These are phyloP conservation scores for Annulohypoxylon maeteangense DNA, from an alignment of 495 filamentous ascomycete species.

Conservation along the genomic window DNA sequence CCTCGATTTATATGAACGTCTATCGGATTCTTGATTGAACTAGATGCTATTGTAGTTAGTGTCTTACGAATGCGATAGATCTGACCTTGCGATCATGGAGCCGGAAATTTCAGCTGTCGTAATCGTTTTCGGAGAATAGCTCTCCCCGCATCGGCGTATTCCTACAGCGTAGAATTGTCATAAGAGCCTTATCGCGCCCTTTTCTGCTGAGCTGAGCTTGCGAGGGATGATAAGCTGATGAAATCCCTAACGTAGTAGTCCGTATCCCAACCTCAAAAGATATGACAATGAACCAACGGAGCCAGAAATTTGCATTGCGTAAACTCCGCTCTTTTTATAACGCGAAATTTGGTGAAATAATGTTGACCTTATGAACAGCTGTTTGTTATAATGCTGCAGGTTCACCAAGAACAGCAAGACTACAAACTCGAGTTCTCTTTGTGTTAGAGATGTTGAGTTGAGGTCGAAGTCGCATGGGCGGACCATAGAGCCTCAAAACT, in stretches of 20 bases:
- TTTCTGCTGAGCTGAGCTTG: not conserved
- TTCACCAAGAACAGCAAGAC: constrained; percentile 29
- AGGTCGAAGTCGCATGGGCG: not conserved
- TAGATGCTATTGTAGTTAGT: not conserved
- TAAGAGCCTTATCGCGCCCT: constrained; percentile 1
- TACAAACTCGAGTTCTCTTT: constrained; percentile 12
- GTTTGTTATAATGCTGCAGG: not conserved
- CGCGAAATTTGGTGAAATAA: not conserved
- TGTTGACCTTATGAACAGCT: not conserved
- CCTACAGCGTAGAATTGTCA: not conserved
- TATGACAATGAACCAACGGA: not conserved
- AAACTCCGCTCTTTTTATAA: not conserved
- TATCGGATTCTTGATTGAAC: not conserved
- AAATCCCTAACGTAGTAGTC: not conserved
- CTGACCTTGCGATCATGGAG: not conserved
- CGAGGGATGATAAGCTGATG: constrained; percentile 4
- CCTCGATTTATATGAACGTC: not conserved
- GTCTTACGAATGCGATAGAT: not conserved
- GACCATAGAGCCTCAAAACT: constrained; percentile 19
- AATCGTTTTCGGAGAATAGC: not conserved
- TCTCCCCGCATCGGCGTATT: not conserved
- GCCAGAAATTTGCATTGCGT: not conserved
- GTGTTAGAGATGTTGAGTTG: not conserved
- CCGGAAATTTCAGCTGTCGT: not conserved
- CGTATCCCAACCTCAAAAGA: not conserved